Evolutionary conservation across 208 protist genomes (phyloP).

Genomic region (Leishmania lainsoni): DNA sequence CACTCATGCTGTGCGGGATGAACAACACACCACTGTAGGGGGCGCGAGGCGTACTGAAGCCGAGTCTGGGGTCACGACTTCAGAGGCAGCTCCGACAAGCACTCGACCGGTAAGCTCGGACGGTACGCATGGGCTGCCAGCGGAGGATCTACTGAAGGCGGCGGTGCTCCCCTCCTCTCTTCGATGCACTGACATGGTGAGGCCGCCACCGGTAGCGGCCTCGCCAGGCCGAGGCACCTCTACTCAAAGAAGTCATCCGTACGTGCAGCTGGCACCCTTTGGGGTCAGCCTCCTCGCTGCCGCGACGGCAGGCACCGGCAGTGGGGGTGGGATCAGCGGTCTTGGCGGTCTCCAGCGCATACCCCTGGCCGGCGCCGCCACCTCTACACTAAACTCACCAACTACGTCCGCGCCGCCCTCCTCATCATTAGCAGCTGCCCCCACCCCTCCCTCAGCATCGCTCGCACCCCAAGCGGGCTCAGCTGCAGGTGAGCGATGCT

Average conservation of each 20-base stretch:
- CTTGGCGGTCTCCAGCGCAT: slow-evolving; percentile 44
- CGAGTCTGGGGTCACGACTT: neutral
- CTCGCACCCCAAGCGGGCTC: neutral
- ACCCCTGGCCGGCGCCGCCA: slow-evolving; percentile 13
- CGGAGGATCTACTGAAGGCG: slow-evolving; percentile 7
- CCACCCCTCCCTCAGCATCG: neutral
- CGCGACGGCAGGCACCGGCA: slow-evolving; percentile 25
- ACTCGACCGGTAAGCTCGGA: neutral
- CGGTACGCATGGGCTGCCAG: neutral
- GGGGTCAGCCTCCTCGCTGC: slow-evolving; percentile 71
- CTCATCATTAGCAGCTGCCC: neutral
- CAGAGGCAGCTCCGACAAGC: neutral
- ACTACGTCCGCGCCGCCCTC: neutral
- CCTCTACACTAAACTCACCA: neutral
- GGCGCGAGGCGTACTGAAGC: neutral
- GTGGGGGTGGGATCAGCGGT: slow-evolving; percentile 3
- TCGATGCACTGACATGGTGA: neutral
- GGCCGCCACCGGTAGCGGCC: neutral
- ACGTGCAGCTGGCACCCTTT: slow-evolving; percentile 52
- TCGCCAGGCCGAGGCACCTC: neutral
- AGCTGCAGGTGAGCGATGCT: neutral
- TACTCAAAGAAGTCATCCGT: neutral
- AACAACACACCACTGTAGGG: neutral
- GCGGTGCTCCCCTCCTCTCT: neutral
- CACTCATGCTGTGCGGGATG: neutral